These are phyloP conservation scores for Tricholomella constricta DNA, from an alignment of 768 basidiomycete genomes.

Conservation along the genomic window DNA sequence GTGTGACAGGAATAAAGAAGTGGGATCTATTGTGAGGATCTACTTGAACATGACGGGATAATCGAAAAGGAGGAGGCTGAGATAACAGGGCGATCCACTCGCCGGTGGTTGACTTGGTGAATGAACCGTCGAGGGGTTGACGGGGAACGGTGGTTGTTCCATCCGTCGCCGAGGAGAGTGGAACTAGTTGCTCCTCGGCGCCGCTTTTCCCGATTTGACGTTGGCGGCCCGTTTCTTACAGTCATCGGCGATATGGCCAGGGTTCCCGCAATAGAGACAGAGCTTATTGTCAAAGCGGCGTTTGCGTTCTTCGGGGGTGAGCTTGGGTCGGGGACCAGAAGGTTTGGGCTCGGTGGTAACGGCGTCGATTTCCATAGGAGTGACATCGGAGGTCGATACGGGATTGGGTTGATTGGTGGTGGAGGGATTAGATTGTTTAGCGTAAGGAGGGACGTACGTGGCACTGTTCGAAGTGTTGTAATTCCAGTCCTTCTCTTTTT, in stretches of 20 bases:
- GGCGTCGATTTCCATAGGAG: slow-evolving; percentile 36
- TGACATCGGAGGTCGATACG: too few relatives aligned
- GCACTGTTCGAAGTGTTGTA: slow-evolving; percentile 2
- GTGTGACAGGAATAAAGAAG: slow-evolving; percentile 30
- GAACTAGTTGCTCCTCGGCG: slow-evolving; percentile 26
- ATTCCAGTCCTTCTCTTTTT: slow-evolving; percentile 3
- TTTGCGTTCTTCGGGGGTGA: slow-evolving; percentile 28
- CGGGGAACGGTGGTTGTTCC: too few relatives aligned
- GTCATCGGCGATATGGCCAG: slow-evolving; percentile 26
- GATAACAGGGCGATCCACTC: slow-evolving; percentile 19
- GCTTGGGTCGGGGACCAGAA: slow-evolving; percentile 26
- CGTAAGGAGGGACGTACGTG: not conserved
- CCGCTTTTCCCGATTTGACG: not conserved
- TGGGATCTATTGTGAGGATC: slow-evolving; percentile 19
- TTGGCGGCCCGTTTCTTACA: slow-evolving; percentile 24
- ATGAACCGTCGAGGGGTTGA: slow-evolving; percentile 18
- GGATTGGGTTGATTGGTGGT: too few relatives aligned
- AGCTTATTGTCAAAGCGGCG: slow-evolving; percentile 25
- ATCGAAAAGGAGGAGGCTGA: slow-evolving; percentile 22
- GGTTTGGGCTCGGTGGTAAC: slow-evolving; percentile 7
- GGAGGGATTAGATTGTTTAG: slow-evolving; percentile 4
- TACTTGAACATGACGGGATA: slow-evolving; percentile 15
- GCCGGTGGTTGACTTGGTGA: slow-evolving; percentile 15
- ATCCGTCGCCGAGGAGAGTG: slow-evolving; percentile 30
- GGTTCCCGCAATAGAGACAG: slow-evolving; percentile 38